Evolutionary conservation across 352 stramenopile genomes (phyloP).

Genomic region (Phytopythium delawarense): DNA sequence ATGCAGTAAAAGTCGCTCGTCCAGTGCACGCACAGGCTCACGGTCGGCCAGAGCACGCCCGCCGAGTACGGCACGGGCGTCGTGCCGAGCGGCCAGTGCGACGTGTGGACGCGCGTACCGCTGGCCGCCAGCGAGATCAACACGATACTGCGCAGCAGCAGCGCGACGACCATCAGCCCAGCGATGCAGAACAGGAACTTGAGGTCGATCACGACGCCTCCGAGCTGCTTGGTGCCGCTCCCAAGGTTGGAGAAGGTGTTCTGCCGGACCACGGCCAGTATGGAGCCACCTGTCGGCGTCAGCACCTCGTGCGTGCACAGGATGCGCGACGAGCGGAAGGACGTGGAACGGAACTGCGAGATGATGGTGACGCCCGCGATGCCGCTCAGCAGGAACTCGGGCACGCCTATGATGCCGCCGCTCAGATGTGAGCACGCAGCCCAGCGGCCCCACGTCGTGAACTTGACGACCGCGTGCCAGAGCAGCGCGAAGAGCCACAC

Average conservation of each 20-base stretch:
- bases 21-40: constrained; percentile 15
- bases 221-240: constrained; percentile 16
- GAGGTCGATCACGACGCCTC: constrained; percentile 25
- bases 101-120: not conserved
- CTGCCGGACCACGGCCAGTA: not conserved
- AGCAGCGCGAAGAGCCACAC: constrained; percentile 36
- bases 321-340: constrained; percentile 20
- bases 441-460: constrained; percentile 15
- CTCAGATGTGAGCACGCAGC: constrained; percentile 7
- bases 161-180: constrained; percentile 2
- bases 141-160: constrained; percentile 2
- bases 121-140: not conserved
- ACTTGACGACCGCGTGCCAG: constrained; percentile 23
- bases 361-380: constrained; percentile 32
- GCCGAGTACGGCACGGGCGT: constrained; percentile 13
- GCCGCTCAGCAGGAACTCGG: constrained; percentile 30
- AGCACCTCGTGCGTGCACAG: constrained; percentile 3
- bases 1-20: constrained; percentile 15
- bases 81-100: constrained; percentile 4
- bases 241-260: constrained; percentile 14
- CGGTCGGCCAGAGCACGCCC: constrained; percentile 11
- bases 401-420: constrained; percentile 23
- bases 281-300: not conserved
- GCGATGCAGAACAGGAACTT: constrained; percentile 27
- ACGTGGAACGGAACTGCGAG: constrained; percentile 27